Percentiles rank a stretch among this genome's conserved stretches.
phyloP scores from a whole-genome alignment of 2,329 filamentous ascomycete genomes.

The Talaromyces islandicus region DNA sequence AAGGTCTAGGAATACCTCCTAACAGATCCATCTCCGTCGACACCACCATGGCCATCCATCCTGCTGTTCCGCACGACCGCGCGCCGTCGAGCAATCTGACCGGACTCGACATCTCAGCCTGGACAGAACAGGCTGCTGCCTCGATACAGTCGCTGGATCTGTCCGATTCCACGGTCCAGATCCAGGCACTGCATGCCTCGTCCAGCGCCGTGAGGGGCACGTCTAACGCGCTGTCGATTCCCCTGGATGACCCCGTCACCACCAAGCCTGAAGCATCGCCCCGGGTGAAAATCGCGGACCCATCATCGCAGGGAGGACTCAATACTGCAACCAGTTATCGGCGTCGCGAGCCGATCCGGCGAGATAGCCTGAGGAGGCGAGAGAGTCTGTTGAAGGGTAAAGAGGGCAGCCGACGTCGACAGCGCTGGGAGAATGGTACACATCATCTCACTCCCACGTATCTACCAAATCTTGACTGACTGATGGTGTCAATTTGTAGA shows the following conservation, averaged over 20 bases:
- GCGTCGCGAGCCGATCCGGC: constrained; percentile 50
- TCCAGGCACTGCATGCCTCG: constrained; percentile 44
- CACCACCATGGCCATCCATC: constrained; percentile 39
- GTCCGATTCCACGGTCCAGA: constrained; percentile 14
- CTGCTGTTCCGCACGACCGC: constrained; percentile 23
- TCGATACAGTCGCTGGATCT: constrained; percentile 31
- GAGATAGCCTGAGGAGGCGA: constrained; percentile 60
- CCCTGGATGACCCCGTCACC: constrained; percentile 57
- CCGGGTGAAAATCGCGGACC: constrained; percentile 20
- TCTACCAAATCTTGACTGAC: constrained; percentile 14
- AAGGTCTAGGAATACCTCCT: not conserved
- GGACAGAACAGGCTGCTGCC: constrained; percentile 49
- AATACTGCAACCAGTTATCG: constrained; percentile 38
- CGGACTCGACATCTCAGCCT: constrained; percentile 58
- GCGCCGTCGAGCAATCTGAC: constrained; percentile 23
- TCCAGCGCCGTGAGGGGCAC: constrained; percentile 40
- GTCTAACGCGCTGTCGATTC: constrained; percentile 63
- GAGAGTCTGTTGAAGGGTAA: constrained; percentile 82
- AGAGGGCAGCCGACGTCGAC: constrained; percentile 77
- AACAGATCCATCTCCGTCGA: not conserved
- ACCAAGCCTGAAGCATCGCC: constrained; percentile 24
- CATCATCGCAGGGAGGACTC: not conserved
- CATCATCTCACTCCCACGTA: not conserved
- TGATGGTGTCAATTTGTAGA: constrained; percentile 48
- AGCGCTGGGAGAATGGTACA: constrained; percentile 91